Base-by-base conservation (phyloP, 148 eudicot species). In the Arbutus unedo region DNA sequence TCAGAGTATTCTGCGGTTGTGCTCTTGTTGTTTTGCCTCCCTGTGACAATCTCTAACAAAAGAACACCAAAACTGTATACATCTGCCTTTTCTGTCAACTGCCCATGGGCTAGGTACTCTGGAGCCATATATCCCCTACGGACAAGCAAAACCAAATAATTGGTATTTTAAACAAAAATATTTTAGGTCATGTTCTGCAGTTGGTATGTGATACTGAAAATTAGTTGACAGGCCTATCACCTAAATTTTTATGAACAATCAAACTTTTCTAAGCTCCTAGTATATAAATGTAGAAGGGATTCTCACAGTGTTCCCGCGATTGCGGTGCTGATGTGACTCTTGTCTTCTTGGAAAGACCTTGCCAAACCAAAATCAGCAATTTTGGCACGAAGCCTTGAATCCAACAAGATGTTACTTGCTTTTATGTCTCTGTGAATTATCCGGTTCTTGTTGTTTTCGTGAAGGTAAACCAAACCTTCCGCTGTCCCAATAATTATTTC, bases 61-160 rank as follows among this genome's bases (percentile, higher is more conserved):
- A 91, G 87, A 71, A 93, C 91, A 45, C 91, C 91, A 62, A 89
- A 88, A 86, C 91, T 91, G 85, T 93, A 90, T 38, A 93, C 91
- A 82, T 91, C 93, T 44, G 88, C 93, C 79, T 90, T 90, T 76
- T 89, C 95, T 78, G 89, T 85, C 51, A 91, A 82, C 57, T 88
- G 88, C 8, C 91, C 90, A 68, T 91, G 88, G 25, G 91, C 90
- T 76, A 90, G 85, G 79, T 91, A 91, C 78, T 90, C 92, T n/a
- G 93, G 92, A 70, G 93, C 93, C 92, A 91, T 88, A 82, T 91
- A 91, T 86, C 89, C 95, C 78, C 90, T 92, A 74, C 3, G 62
- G 4, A 60, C 54, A 38, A 51, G 43, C 4, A 55, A 74, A 77
- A 15, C 9, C 47, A 55, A 11, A 44, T 14, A 45, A 81, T 81